Conservation (phyloP, 1,284 basidiomycete genomes). For the Gomphus bonarii region DNA sequence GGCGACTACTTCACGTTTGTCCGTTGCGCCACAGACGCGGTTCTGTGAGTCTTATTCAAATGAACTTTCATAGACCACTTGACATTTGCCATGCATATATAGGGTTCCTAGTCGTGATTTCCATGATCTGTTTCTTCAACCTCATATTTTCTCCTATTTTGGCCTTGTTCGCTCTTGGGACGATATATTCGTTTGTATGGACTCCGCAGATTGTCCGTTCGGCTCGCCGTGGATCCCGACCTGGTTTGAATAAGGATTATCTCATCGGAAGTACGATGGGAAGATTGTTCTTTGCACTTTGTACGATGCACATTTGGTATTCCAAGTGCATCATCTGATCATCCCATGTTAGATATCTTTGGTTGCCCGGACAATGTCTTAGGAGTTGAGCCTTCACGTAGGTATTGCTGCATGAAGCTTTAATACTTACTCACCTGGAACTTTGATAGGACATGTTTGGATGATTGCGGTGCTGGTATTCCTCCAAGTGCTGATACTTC, state of each 20-base stretch:
- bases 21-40: slow-evolving; percentile 51
- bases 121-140: slow-evolving; percentile 60
- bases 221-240: slow-evolving; percentile 55
- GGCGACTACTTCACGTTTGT: neutral
- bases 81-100: neutral
- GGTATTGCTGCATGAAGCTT: slow-evolving; percentile 17
- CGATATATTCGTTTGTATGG: slow-evolving; percentile 74
- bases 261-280: slow-evolving; percentile 70
- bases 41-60: slow-evolving; percentile 39
- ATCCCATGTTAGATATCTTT: slow-evolving; percentile 56
- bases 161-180: slow-evolving; percentile 59
- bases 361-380: slow-evolving; percentile 78
- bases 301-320: slow-evolving; percentile 36
- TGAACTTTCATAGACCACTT: neutral
- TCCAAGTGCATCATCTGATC: neutral
- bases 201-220: slow-evolving; percentile 77
- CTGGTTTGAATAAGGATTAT: slow-evolving; percentile 61
- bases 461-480: slow-evolving; percentile 50
- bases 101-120: slow-evolving; percentile 62
- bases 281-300: slow-evolving; percentile 62
- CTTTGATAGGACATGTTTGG: slow-evolving; percentile 52
- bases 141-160: slow-evolving; percentile 64
- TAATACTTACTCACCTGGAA: neutral
- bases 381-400: slow-evolving; percentile 62
- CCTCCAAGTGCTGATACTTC: slow-evolving; percentile 53